A percentile compares a stretch with the other conserved stretches of the same genome.
Evolutionary conservation across 192 early-diverging fungal species (phyloP).

Genomic region (Kickxella alabastrina): DNA sequence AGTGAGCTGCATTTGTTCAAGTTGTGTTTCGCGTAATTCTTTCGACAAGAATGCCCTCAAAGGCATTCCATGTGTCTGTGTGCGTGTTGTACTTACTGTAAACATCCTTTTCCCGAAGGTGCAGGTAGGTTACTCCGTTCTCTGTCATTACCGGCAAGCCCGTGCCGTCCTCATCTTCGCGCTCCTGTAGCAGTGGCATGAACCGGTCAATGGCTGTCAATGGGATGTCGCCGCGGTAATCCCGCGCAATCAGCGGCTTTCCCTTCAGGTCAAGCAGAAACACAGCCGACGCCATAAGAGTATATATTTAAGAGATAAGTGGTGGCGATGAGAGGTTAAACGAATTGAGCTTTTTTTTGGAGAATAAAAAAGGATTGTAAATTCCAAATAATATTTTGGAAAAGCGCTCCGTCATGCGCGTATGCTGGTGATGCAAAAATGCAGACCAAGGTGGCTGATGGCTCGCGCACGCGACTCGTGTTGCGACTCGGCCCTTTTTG

Average conservation of each 20-base stretch:
- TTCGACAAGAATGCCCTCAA: no score
- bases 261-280: slow-evolving; percentile 98
- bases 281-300: slow-evolving; percentile 64
- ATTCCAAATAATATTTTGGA: neutral
- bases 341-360: no score
- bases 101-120: slow-evolving; percentile 93
- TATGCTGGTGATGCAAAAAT: no score
- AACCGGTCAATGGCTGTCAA: slow-evolving; percentile 95
- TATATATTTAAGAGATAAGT: no score
- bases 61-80: no score
- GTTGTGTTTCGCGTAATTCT: no score
- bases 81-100: slow-evolving; percentile 68
- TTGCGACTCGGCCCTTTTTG: no score
- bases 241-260: slow-evolving; percentile 96
- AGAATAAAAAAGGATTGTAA: neutral
- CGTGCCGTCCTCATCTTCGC: slow-evolving; percentile 89
- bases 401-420: no score
- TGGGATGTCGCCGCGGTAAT: slow-evolving; percentile 98
- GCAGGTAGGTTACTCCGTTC: slow-evolving; percentile 92
- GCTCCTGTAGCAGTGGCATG: slow-evolving; percentile 91
- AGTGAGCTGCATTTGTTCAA: no score
- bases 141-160: slow-evolving; percentile 88
- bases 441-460: no score
- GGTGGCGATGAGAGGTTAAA: no score
- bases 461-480: no score